phyloP scores from a whole-genome alignment of 768 basidiomycete genomes.

The Lactifluus echinatus region DNA sequence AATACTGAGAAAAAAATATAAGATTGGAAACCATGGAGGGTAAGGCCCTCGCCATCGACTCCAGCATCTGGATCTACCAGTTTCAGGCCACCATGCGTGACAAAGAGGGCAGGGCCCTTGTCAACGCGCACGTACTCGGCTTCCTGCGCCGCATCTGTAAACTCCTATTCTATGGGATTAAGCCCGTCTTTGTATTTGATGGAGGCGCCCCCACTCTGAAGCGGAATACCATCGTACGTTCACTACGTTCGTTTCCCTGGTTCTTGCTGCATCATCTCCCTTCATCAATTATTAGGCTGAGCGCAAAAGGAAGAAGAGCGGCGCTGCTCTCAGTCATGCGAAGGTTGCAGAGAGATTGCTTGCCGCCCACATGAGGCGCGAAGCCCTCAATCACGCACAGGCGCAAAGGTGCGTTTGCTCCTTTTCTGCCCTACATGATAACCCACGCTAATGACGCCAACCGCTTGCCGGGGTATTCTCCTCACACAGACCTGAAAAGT shows the following conservation, averaged over 20 bases:
- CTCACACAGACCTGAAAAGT: slow-evolving; percentile 6
- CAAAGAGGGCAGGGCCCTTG: slow-evolving; percentile 83
- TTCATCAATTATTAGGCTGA: slow-evolving; percentile 47
- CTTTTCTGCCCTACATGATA: no score
- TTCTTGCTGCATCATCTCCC: not conserved
- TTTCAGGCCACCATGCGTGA: slow-evolving; percentile 99
- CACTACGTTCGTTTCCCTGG: not conserved
- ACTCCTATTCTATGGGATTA: slow-evolving; percentile 93
- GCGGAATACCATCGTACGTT: slow-evolving; percentile 73
- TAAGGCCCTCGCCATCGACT: slow-evolving; percentile 95
- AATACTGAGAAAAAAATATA: not conserved
- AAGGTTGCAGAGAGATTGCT: slow-evolving; percentile 87
- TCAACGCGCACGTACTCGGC: slow-evolving; percentile 91
- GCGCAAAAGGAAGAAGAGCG: slow-evolving; percentile 83
- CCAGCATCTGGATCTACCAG: slow-evolving; percentile 99
- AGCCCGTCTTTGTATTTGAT: slow-evolving; percentile 98
- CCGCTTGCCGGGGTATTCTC: not conserved
- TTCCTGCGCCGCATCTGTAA: slow-evolving; percentile 88
- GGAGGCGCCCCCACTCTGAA: slow-evolving; percentile 92
- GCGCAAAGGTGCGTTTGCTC: slow-evolving; percentile 35
- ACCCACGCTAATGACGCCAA: no score
- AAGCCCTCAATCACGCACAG: slow-evolving; percentile 64
- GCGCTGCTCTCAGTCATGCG: slow-evolving; percentile 77
- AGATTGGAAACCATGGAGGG: slow-evolving; percentile 90
- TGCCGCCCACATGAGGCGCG: slow-evolving; percentile 86